Percentiles rank a stretch among this genome's conserved stretches.
Conservation (phyloP, 2,329 filamentous ascomycete genomes). For the Epicoccum nigrum region DNA sequence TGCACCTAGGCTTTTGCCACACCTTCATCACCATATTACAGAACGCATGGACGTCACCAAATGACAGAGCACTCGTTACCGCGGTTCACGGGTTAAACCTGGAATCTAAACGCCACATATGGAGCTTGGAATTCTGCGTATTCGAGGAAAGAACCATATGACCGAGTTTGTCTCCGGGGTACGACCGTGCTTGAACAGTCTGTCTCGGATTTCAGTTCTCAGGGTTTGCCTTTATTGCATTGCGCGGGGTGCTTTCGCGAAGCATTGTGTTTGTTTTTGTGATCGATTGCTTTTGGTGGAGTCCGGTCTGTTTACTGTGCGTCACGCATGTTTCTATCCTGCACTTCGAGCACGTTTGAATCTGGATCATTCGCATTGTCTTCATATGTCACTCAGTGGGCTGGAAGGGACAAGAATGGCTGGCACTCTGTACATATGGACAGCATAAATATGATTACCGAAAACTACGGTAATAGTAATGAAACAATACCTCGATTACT, state of each 20-base stretch:
- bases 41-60: constrained; percentile 1
- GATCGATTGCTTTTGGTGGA: constrained; percentile 13
- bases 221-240: constrained; percentile 33
- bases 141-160: constrained; percentile 1
- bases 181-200: constrained; percentile 2
- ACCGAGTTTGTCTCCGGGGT: constrained; percentile 2
- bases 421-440: constrained; percentile 19
- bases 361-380: constrained; percentile 15
- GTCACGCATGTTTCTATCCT: constrained; percentile 13
- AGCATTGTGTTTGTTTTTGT: constrained; percentile 32
- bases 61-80: constrained; percentile 4
- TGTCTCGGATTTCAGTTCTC: constrained; percentile 20
- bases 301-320: constrained; percentile 17
- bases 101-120: constrained; percentile 21
- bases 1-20: constrained; percentile 16
- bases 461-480: constrained; percentile 9
- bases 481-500: constrained; percentile 7
- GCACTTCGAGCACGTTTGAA: constrained; percentile 17
- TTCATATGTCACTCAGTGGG: constrained; percentile 18
- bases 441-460: constrained; percentile 14
- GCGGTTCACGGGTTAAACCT: neutral
- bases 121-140: constrained; percentile 4
- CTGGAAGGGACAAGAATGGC: constrained; percentile 11
- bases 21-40: constrained; percentile 14
- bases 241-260: constrained; percentile 35